Conservation (phyloP, 805 yeast genomes). For the Metschnikowia reukaufii region DNA sequence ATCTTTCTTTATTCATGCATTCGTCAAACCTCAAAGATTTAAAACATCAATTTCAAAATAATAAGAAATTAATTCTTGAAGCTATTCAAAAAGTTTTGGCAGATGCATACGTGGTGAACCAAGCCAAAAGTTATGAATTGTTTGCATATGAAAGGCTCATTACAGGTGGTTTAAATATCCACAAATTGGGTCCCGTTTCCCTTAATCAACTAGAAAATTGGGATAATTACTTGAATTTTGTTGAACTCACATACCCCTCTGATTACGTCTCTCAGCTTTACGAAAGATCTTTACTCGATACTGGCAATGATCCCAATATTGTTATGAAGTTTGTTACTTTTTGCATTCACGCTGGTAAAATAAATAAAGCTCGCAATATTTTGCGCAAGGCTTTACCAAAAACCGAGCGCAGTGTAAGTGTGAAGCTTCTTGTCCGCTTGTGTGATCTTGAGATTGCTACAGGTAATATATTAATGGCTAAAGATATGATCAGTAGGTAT, state of each 20-base stretch:
- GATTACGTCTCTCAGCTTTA: slow-evolving; percentile 34
- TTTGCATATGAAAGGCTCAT: slow-evolving; percentile 50
- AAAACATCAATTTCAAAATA: slow-evolving; percentile 16
- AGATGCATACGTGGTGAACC: slow-evolving; percentile 57
- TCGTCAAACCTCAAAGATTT: slow-evolving; percentile 17
- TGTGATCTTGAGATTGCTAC: slow-evolving; percentile 44
- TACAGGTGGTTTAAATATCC: slow-evolving; percentile 29
- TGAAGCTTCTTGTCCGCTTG: slow-evolving; percentile 38
- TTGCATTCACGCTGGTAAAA: slow-evolving; percentile 28
- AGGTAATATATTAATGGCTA: slow-evolving; percentile 40
- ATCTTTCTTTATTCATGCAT: slow-evolving; percentile 22
- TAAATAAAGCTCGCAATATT: slow-evolving; percentile 38
- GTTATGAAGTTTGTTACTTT: slow-evolving; percentile 54
- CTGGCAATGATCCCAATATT: slow-evolving; percentile 45
- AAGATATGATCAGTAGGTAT: slow-evolving; percentile 31
- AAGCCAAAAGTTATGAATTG: slow-evolving; percentile 49
- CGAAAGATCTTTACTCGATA: slow-evolving; percentile 48
- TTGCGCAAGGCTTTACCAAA: slow-evolving; percentile 36
- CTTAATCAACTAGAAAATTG: slow-evolving; percentile 57
- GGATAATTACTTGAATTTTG: slow-evolving; percentile 55
- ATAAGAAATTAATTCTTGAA: slow-evolving; percentile 29
- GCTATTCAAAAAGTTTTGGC: slow-evolving; percentile 48
- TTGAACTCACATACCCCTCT: slow-evolving; percentile 40
- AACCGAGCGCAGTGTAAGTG: slow-evolving; percentile 20
- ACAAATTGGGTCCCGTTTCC: slow-evolving; percentile 31